Evolutionary conservation across 345 rosid genomes (phyloP), one percentile per base, ranked within the genome.

Genomic region (Syzygium aromaticum): DNA sequence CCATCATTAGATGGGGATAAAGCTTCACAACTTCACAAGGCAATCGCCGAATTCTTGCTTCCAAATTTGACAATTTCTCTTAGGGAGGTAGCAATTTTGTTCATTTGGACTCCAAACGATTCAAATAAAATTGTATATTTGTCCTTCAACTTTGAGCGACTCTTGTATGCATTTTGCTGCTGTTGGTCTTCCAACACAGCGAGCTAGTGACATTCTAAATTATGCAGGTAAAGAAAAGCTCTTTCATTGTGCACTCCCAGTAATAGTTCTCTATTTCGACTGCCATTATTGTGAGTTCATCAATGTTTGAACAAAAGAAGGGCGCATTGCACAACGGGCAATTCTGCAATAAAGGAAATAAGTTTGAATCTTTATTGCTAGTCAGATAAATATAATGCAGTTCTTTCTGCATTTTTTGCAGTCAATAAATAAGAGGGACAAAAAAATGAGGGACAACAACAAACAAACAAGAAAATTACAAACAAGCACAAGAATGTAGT

Each of bases 1-100:
- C 97, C 30, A 92, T 98, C 63, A 6, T 96, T 83, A 89, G 98
- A 91, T 98, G 99, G 98, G 96, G 95, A 54, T 95, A 90, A 94
- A 87, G 67, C 85, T 43, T 23, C 25, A 40, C 23, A 40, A 25
- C 84, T 86, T 51, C 86, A 30, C 43, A 52, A 84, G 63, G 59
- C 61, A 52, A 52, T 73, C 27, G 49, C 82, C 49, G 5, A 30
- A 84, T 84, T 52, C 59, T 30, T 54, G 59, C 59, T 52, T 52
- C 33, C 63, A 84, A 52, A 84, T 54, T 84, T 17, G 27, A 19
- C 63, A 30, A 30, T 23, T 84, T 84, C 59, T 52, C 54, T 30
- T 38, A 49, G 40, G 54, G 59, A 84, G 85, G 85, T 54, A 84
- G 86, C 61, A 52, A 84, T 28, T 84, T 84, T 84, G 86, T 84